These are phyloP conservation scores for Plasmodium inui DNA, from an alignment of 169 alveolate species.

Conservation along the genomic window DNA sequence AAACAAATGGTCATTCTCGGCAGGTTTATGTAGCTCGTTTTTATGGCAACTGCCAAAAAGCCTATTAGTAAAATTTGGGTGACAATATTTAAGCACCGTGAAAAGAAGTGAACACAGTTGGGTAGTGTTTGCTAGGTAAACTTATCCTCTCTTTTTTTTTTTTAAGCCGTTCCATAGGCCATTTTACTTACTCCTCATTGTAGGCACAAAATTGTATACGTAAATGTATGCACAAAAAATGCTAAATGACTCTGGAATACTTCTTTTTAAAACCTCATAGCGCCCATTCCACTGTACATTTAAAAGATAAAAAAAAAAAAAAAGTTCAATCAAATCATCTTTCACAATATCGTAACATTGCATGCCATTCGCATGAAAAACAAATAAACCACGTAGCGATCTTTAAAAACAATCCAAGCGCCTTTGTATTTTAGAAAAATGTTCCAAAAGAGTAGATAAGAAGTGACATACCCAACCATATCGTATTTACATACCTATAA, in stretches of 20 bases:
- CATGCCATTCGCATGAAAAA: neutral
- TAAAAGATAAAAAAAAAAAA: neutral
- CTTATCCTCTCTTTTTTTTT: neutral
- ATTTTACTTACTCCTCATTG: neutral
- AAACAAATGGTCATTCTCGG: neutral
- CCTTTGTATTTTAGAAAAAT: slow-evolving; percentile 32
- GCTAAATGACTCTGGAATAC: neutral
- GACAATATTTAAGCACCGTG: neutral
- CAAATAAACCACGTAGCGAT: neutral
- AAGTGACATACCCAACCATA: neutral
- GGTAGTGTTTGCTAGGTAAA: neutral
- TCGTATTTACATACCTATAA: neutral
- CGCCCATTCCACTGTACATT: neutral
- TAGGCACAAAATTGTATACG: neutral
- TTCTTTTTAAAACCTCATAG: neutral
- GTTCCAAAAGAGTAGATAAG: slow-evolving; percentile 56
- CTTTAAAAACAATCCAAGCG: slow-evolving; percentile 1
- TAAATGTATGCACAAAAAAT: neutral
- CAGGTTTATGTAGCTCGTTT: neutral
- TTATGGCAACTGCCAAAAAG: neutral
- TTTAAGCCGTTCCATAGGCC: neutral
- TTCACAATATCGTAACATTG: neutral
- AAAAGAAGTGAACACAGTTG: neutral
- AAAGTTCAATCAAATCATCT: neutral
- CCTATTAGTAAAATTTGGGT: neutral